A percentile compares a stretch with the other conserved stretches of the same genome.
Conservation (phyloP, 2,329 filamentous ascomycete species). For the Penicillium brevicompactum region DNA sequence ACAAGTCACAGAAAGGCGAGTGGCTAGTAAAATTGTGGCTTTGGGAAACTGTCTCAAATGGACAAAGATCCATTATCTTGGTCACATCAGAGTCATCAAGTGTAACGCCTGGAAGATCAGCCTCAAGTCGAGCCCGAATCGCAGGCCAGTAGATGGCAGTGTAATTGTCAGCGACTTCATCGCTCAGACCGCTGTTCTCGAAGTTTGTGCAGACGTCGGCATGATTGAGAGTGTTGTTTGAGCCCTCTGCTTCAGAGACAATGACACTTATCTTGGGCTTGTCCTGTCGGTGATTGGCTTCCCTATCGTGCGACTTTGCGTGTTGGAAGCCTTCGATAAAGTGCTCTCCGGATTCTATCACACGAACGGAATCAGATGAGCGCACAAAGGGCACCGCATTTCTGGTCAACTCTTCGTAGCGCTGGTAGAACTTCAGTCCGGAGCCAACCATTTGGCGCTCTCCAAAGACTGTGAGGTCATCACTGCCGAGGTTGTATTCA, state of each 20-base stretch:
- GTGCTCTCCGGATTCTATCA: constrained; percentile 72
- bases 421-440: constrained; percentile 72
- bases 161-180: constrained; percentile 60
- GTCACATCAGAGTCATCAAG: constrained; percentile 65
- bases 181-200: constrained; percentile 54
- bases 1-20: constrained; percentile 76
- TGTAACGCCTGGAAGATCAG: constrained; percentile 67
- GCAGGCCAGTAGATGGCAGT: constrained; percentile 64
- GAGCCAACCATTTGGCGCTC: constrained; percentile 72
- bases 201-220: constrained; percentile 68
- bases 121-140: constrained; percentile 70
- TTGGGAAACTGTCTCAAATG: constrained; percentile 74
- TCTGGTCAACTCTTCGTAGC: constrained; percentile 67
- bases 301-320: constrained; percentile 50
- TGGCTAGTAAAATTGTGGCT: constrained; percentile 53
- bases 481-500: constrained; percentile 68
- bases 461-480: constrained; percentile 70
- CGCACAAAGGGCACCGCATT: constrained; percentile 68
- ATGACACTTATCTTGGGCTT: constrained; percentile 66
- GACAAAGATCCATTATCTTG: constrained; percentile 84
- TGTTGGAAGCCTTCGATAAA: constrained; percentile 75
- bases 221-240: constrained; percentile 83
- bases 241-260: constrained; percentile 62
- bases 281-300: constrained; percentile 47
- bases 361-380: constrained; percentile 68